These are phyloP conservation scores for Ustilago sp. DNA, from an alignment of 1,284 basidiomycete genomes.

Conservation along the genomic window DNA sequence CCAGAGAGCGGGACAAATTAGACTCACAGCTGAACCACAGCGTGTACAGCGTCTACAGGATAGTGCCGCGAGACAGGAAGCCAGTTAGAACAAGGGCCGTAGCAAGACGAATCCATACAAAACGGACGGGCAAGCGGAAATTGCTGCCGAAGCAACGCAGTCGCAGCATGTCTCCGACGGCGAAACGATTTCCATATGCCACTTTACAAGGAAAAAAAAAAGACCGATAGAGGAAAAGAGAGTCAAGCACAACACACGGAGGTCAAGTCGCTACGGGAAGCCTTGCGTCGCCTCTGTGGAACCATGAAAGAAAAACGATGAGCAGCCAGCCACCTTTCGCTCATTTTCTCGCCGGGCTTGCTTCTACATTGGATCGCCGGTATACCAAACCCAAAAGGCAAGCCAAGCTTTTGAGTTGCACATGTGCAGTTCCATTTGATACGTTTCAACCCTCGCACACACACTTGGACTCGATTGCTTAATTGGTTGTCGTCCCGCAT, in stretches of 20 bases:
- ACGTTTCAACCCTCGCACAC: not conserved
- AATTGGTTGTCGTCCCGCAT: not conserved
- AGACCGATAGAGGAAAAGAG: not conserved
- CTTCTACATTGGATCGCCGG: conserved; percentile 6
- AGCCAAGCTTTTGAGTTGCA: not conserved
- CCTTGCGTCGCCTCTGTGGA: conserved; percentile 2
- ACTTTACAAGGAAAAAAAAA: not conserved
- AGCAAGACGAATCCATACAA: not conserved
- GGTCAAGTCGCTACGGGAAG: not conserved
- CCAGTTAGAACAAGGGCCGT: not conserved
- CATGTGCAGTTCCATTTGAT: not conserved
- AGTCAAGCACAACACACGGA: not conserved
- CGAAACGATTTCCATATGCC: not conserved
- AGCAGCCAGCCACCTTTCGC: not conserved
- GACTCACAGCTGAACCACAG: not conserved
- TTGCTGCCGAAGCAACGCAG: conserved; percentile 1
- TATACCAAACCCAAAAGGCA: not conserved
- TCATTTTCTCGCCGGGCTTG: not conserved
- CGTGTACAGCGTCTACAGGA: not conserved
- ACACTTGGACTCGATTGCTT: not conserved
- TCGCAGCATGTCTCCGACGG: not conserved
- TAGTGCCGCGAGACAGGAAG: not conserved
- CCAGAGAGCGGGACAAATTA: conserved; percentile 3
- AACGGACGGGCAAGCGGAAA: not conserved
- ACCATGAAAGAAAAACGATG: not conserved